Evolutionary conservation across 768 basidiomycete species (phyloP), one percentile per base, ranked within the genome.

Genomic region (Lentinula aciculospora): DNA sequence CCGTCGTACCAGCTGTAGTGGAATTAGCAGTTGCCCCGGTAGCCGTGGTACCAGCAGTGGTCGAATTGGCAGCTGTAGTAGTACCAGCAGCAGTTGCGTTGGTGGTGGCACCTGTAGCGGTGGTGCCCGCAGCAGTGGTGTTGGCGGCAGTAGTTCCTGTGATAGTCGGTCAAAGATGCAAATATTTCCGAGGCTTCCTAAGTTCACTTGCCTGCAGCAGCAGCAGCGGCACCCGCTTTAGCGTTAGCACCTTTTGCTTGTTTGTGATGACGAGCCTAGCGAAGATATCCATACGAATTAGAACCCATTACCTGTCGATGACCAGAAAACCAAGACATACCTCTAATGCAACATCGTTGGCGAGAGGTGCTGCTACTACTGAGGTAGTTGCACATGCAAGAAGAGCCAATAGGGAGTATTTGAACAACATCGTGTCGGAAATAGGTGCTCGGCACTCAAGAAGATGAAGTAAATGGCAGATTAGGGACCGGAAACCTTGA

Each of bases 401-500:
- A 36, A 68, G 62, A 53, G 67, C 65, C 28, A 68, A 21, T 49
- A 67, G 58, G 40, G 66, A 58, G 59, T 63, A 59, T 47, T 62
- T 64, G 67, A 70, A 69, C 59, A 68, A 63, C 66, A 68, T 67
- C n/a, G 40, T 64, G 57, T 17, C 21, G 23, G 15, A 34, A 56
- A 55, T 19, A 42, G 25, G 31, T 32, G 39, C n/a, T 32, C 39
- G 29, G 53, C 53, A 36, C 53, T 42, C 53, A 28, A 54, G 28
- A 37, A 23, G 23, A 17, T 23, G 53, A n/a, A 40, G 12, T 8
- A 21, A 23, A 17, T 21, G 50, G n/a, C 10, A 37, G 19, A 13
- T 21, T 39, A 39, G 6, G 31, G 12, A 34, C 32, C 32, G 32
- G 3, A 34, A 34, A n/a, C n/a, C n/a, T 34, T 13, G 32, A 39